These are phyloP conservation scores for Hyaloperonospora brassicae DNA, from an alignment of 352 stramenopile genomes.

Conservation along the genomic window DNA sequence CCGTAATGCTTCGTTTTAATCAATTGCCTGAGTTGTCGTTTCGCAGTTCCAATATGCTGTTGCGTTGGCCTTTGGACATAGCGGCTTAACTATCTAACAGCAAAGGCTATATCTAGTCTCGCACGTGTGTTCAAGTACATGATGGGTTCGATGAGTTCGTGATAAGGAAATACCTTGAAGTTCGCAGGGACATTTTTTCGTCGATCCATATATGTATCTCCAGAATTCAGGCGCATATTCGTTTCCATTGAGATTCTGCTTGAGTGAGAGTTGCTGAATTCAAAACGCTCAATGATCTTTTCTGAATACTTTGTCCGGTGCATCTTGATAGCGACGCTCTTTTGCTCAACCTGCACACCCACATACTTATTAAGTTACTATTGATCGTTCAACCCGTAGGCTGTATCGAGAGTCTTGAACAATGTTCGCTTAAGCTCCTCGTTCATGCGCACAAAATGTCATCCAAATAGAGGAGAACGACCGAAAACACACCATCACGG, in stretches of 20 bases:
- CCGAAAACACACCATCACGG: slow-evolving; percentile 7
- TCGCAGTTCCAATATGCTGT: slow-evolving; percentile 6
- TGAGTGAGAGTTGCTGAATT: slow-evolving; percentile 6
- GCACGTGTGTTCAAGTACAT: slow-evolving; percentile 27
- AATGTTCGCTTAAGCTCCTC: slow-evolving; percentile 13
- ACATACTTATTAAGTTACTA: slow-evolving; percentile 6
- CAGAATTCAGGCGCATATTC: too few relatives aligned
- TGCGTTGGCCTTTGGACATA: slow-evolving; percentile 12
- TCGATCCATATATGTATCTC: slow-evolving; percentile 3
- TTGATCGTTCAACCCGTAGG: slow-evolving; percentile 27
- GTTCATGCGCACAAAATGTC: slow-evolving; percentile 21
- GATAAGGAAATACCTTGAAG: slow-evolving; percentile 9
- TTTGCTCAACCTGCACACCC: slow-evolving; percentile 13
- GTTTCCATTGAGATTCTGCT: slow-evolving; percentile 11
- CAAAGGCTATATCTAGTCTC: slow-evolving; percentile 19
- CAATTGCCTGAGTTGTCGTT: slow-evolving; percentile 3
- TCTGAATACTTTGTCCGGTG: neutral
- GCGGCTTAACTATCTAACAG: slow-evolving; percentile 17
- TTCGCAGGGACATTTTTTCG: neutral
- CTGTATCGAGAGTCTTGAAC: slow-evolving; percentile 12
- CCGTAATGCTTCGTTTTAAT: neutral
- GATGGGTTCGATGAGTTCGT: slow-evolving; percentile 10
- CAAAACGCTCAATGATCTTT: slow-evolving; percentile 7
- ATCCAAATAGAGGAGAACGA: slow-evolving; percentile 22
- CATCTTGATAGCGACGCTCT: neutral